Percentiles rank a stretch among this genome's conserved stretches.
phyloP scores from a whole-genome alignment of 176 grass and related monocot genomes.

The Musa acuminata region DNA sequence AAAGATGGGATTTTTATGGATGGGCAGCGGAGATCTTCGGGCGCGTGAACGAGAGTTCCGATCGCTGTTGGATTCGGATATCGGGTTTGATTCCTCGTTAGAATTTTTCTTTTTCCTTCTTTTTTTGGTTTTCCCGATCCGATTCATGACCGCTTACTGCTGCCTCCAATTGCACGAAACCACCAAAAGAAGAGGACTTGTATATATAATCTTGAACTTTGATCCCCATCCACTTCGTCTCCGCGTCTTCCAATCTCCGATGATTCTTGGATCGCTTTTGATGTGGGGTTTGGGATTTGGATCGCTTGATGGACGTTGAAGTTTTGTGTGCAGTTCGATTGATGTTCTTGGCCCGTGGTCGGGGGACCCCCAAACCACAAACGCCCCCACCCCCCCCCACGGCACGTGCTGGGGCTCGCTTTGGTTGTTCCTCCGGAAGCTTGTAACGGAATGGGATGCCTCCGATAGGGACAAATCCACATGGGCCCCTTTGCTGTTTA shows the following conservation, averaged over 20 bases:
- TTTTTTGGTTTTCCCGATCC: conserved; percentile 1
- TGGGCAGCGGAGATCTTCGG: too few relatives aligned
- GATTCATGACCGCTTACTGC: conserved; percentile 12
- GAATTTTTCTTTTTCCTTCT: not conserved
- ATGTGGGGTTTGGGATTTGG: not conserved
- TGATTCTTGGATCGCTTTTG: not conserved
- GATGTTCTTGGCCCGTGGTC: not conserved
- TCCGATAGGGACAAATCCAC: too few relatives aligned
- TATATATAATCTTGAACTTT: not conserved
- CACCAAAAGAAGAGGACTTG: not conserved
- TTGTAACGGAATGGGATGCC: too few relatives aligned
- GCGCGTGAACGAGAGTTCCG: not conserved
- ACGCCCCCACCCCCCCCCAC: too few relatives aligned
- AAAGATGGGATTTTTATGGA: not conserved
- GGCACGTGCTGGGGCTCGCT: too few relatives aligned
- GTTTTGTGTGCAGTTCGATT: not conserved
- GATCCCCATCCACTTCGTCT: not conserved
- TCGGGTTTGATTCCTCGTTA: not conserved
- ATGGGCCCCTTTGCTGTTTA: too few relatives aligned
- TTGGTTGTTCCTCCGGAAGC: too few relatives aligned
- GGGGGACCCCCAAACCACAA: not conserved
- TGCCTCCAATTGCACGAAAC: conserved; percentile 7
- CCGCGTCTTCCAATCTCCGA: not conserved
- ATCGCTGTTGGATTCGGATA: too few relatives aligned
- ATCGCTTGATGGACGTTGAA: not conserved